Base-by-base conservation (phyloP, 148 eudicot genomes). In the Chenopodium formosanum region DNA sequence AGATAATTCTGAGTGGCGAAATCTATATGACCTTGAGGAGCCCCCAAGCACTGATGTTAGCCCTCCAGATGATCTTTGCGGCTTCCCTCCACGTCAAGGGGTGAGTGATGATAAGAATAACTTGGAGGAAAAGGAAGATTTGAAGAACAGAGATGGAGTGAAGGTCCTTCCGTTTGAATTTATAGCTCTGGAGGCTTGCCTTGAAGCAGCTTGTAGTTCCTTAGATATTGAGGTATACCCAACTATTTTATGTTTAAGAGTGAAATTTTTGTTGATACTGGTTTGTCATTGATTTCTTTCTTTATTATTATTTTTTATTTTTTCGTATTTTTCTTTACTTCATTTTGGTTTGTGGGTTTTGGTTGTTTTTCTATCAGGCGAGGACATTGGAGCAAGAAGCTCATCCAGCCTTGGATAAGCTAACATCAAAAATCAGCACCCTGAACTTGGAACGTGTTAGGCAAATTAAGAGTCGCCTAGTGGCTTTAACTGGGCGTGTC, bases 341-440 rank as follows among this genome's bases (percentile, higher is more conserved):
- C 12, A 50, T 50, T 50, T 13, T 48, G 52, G 2, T 71, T 78
- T 66, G 29, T 82, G 77, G 52, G 16, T 44, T 71, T 66, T 81
- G 74, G 47, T 76, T 78, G 25, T 34, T 70, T 84, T 70, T 58
- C 20, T 74, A 85, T 74, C 47, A 96, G 99, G 99, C 99, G 81
- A 90, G 93, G 88, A 94, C 98, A 70, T 83, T 96, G 92, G 99
- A 96, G 88, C 98, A 88, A 87, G 99, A 96, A 91, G 98, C 99
- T 82, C 98, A 96, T 89, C 99, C 99, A 67, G 99, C 98, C 65
- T 87, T 96, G 81, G 99, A 96, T 86, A 96, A 92, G 90, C 88
- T 96, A 86, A 94, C 99, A 75, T 90, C 99, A 76, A 92, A 96
- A 83, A 96, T 96, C 76, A 96, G 98, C 84, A 96, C 98, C 77